These are phyloP conservation scores for Fusarium brevicatenulatum DNA, from an alignment of 2,329 filamentous ascomycete genomes.

Conservation along the genomic window DNA sequence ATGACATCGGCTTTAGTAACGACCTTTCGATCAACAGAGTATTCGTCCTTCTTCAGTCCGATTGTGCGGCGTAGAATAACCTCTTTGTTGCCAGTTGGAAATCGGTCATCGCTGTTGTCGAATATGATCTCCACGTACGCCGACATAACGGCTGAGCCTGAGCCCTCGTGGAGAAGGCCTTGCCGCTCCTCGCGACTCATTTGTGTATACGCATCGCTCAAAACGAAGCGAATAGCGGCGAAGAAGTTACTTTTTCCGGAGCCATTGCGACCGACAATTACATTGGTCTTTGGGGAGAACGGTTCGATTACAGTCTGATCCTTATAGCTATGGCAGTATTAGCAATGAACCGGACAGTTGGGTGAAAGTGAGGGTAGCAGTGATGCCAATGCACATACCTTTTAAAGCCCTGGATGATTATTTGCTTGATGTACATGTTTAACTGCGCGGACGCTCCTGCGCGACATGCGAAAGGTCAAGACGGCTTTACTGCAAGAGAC, in stretches of 20 bases:
- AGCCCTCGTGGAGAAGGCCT: constrained; percentile 96
- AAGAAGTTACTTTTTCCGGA: constrained; percentile 99
- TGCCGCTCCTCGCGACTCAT: constrained; percentile 96
- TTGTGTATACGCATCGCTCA: constrained; percentile 96
- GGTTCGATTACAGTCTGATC: constrained; percentile 99
- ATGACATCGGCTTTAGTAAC: constrained; percentile 94
- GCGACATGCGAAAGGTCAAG: constrained; percentile 48
- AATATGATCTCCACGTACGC: constrained; percentile 99
- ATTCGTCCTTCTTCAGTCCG: constrained; percentile 97
- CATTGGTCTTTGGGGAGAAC: constrained; percentile 96
- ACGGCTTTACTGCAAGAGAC: constrained; percentile 40
- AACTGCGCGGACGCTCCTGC: constrained; percentile 52
- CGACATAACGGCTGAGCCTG: constrained; percentile 96
- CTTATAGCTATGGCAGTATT: constrained; percentile 79
- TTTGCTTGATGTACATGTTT: constrained; percentile 98
- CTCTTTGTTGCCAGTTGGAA: constrained; percentile 91
- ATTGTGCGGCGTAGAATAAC: constrained; percentile 93
- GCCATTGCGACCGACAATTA: constrained; percentile 98
- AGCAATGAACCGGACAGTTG: constrained; percentile 22
- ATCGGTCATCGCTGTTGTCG: constrained; percentile 95
- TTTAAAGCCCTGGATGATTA: constrained; percentile 99
- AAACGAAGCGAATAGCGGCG: constrained; percentile 96
- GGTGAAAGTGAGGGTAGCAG: constrained; percentile 2
- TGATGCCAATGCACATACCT: constrained; percentile 66
- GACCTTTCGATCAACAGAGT: constrained; percentile 96